These are phyloP conservation scores for Globisporangium apiculatum DNA, from an alignment of 352 stramenopile genomes.

Conservation along the genomic window DNA sequence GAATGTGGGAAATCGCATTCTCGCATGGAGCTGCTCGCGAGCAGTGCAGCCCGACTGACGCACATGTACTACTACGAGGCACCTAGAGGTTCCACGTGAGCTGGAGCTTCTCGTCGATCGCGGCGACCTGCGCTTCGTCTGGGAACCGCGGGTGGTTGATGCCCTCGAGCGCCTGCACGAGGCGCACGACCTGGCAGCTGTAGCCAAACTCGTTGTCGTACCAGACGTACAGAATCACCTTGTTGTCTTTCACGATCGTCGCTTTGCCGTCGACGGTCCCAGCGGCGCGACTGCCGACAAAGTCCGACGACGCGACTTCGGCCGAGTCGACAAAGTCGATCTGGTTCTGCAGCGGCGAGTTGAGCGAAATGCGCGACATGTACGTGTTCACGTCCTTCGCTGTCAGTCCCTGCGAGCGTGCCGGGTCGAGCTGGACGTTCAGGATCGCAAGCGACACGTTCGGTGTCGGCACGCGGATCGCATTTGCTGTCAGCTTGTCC, in stretches of 20 bases:
- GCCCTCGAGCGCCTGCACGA: slow-evolving; percentile 73
- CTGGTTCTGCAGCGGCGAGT: slow-evolving; percentile 82
- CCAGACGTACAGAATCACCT: slow-evolving; percentile 85
- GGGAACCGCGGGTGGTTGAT: slow-evolving; percentile 74
- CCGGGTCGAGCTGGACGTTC: slow-evolving; percentile 89
- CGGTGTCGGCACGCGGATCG: slow-evolving; percentile 97
- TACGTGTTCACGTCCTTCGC: slow-evolving; percentile 72
- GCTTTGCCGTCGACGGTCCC: slow-evolving; percentile 80
- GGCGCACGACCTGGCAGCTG: slow-evolving; percentile 78
- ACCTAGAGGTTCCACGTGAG: slow-evolving; percentile 35
- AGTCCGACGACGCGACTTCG: slow-evolving; percentile 78
- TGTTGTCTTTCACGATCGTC: slow-evolving; percentile 81
- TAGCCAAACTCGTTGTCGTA: slow-evolving; percentile 92
- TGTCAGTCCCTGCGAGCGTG: slow-evolving; percentile 45
- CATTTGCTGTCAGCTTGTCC: slow-evolving; percentile 97
- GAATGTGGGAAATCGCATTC: too few species aligned
- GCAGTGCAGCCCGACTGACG: too few species aligned
- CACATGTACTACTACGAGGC: neutral
- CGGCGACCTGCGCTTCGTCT: slow-evolving; percentile 50
- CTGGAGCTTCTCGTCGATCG: slow-evolving; percentile 62
- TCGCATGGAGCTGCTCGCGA: too few species aligned
- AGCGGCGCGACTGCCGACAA: slow-evolving; percentile 68
- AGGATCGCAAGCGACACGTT: slow-evolving; percentile 98
- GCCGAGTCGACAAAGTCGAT: slow-evolving; percentile 85
- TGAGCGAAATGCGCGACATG: slow-evolving; percentile 74